Base-by-base conservation (phyloP, 208 protist genomes). In the Histomonas meleagridis region DNA sequence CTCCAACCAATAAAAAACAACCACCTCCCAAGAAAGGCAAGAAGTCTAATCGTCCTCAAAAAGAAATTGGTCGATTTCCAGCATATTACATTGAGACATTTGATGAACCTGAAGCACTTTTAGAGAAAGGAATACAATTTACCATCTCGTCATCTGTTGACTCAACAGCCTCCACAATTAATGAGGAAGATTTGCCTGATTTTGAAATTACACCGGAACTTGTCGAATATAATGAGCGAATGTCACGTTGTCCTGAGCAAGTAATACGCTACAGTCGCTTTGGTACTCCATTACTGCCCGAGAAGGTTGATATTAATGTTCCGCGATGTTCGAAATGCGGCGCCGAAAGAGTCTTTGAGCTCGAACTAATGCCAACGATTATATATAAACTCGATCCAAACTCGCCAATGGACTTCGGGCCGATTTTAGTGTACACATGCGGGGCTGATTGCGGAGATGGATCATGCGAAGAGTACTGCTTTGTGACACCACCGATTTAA, bases 361-460 rank as follows among this genome's bases (percentile, higher is more conserved):
- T 86, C 18, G 76, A 86, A 55, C 5, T 86, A 3, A 55, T 86
- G 18, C 76, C 76, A 51, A 46, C 46, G n/a, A 51, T 86, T 26
- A 86, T 86, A 12, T 51, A 55, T 38, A 51, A 32, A 2, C 46
- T 86, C 18, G 76, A 43, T 5, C 76, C 76, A 38, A 0, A 86
- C 2, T 51, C 43, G 0, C 26, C 23, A 38, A 86, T 86, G 76
- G 76, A 86, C 38, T 51, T 86, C 28, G 76, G 76, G 7, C 76
- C 76, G 21, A 86, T 86, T 86, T 46, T 86, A 55, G 46, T 86
- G n/a, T 86, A 86, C 26, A 86, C 76, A 38, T 86, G 76, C 46
- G 32, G 40, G 3, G 14, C 4, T 26, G 76, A 86, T n/a, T 86
- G 76, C 55, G 76, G 76, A 18, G 76, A 86, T 26, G 76, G 76